Conservation (phyloP, 805 yeast genomes). For the Ogataea saltuana region DNA sequence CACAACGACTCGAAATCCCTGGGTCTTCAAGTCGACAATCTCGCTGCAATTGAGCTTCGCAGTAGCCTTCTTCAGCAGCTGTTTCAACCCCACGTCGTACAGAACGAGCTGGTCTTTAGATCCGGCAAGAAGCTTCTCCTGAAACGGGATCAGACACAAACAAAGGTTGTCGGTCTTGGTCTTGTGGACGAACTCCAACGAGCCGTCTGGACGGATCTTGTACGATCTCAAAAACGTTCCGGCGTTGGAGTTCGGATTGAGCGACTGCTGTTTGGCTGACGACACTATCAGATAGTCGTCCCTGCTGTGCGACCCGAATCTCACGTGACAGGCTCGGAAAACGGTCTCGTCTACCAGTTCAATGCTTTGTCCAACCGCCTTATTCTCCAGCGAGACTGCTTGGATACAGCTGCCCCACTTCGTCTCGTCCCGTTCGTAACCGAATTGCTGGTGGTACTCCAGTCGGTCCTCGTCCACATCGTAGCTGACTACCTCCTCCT, state of each 20-base stretch:
- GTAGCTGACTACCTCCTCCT: slow-evolving; percentile 25
- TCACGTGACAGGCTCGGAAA: slow-evolving; percentile 38
- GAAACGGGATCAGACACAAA: slow-evolving; percentile 52
- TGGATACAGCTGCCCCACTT: slow-evolving; percentile 59
- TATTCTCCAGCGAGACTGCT: slow-evolving; percentile 40
- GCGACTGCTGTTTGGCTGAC: slow-evolving; percentile 33
- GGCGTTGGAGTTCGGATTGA: slow-evolving; percentile 31
- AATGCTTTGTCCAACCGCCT: slow-evolving; percentile 42
- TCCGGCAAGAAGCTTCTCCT: slow-evolving; percentile 63
- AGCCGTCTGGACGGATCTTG: slow-evolving; percentile 36
- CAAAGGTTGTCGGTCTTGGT: slow-evolving; percentile 56
- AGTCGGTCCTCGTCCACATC: slow-evolving; percentile 33
- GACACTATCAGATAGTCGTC: slow-evolving; percentile 48
- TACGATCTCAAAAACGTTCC: slow-evolving; percentile 40
- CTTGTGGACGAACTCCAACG: slow-evolving; percentile 54
- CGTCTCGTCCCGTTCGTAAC: slow-evolving; percentile 34
- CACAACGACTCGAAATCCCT: slow-evolving; percentile 60
- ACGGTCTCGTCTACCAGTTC: slow-evolving; percentile 48
- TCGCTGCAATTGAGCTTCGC: slow-evolving; percentile 44
- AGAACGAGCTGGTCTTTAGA: slow-evolving; percentile 52
- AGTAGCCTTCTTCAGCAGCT: slow-evolving; percentile 67
- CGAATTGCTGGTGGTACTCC: slow-evolving; percentile 48
- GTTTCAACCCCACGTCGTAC: slow-evolving; percentile 77
- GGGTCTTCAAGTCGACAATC: slow-evolving; percentile 55
- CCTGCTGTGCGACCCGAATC: slow-evolving; percentile 30